Percentiles rank a stretch among this genome's conserved stretches.
Evolutionary conservation across 2,329 filamentous ascomycete species (phyloP).

Genomic region (Phyllosticta citrichinensis): DNA sequence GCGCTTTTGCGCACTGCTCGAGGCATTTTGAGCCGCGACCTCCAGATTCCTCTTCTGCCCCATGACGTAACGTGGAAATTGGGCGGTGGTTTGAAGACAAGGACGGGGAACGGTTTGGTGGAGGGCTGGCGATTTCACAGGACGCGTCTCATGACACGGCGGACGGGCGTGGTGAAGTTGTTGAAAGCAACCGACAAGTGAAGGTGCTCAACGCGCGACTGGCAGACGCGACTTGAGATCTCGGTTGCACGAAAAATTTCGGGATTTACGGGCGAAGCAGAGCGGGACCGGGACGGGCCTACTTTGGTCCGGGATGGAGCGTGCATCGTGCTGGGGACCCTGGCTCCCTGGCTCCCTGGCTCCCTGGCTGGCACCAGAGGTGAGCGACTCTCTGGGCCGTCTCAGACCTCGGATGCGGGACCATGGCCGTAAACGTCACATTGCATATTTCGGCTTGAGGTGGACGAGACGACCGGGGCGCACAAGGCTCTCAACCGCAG

Average conservation of each 20-base stretch:
- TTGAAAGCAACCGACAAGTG: background rate
- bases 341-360: no score
- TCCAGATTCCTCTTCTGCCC: slow-evolving; percentile 9
- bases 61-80: background rate
- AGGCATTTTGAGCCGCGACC: slow-evolving; percentile 9
- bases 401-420: background rate
- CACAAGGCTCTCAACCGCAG: background rate
- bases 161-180: background rate
- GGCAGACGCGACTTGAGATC: background rate
- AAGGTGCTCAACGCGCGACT: background rate
- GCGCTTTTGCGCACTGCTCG: slow-evolving; percentile 19
- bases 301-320: no score
- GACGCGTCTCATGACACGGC: background rate
- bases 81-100: background rate
- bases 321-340: no score
- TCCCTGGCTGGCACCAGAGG: no score
- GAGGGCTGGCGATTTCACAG: background rate
- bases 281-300: background rate
- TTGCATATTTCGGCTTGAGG: background rate
- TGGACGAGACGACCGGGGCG: background rate
- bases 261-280: background rate
- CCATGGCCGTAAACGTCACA: background rate
- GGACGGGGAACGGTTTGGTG: background rate
- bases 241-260: background rate
- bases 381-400: background rate